Conservation (phyloP, 306 rosid species). For the Cucurbita maxima region DNA sequence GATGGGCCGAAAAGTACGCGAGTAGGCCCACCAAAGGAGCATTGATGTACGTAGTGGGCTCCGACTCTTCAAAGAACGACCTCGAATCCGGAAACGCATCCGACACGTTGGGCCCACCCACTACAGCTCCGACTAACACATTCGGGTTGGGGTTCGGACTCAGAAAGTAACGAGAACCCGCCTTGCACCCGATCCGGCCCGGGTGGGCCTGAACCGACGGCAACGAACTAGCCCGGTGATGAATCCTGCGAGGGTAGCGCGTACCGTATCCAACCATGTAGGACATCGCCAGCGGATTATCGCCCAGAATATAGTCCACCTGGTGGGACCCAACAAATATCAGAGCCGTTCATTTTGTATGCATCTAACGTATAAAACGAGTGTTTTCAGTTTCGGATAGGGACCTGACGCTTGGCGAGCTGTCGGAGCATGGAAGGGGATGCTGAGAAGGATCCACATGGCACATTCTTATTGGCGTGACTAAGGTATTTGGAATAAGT, state of each 20-base stretch:
- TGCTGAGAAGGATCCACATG: constrained; percentile 64
- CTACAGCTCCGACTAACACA: constrained; percentile 61
- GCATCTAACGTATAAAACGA: neutral
- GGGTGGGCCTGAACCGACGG: constrained; percentile 69
- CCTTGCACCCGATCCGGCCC: constrained; percentile 64
- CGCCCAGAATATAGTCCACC: constrained; percentile 94
- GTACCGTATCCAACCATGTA: constrained; percentile 96
- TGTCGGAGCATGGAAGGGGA: constrained; percentile 59
- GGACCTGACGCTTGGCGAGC: constrained; percentile 64
- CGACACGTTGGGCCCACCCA: constrained; percentile 75
- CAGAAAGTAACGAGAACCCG: constrained; percentile 46
- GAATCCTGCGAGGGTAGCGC: constrained; percentile 80
- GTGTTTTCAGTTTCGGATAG: neutral
- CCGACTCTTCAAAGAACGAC: constrained; percentile 73
- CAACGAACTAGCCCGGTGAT: constrained; percentile 74
- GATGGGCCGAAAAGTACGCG: constrained; percentile 67
- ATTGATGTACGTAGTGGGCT: constrained; percentile 89
- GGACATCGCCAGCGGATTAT: constrained; percentile 79
- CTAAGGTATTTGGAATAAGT: constrained; percentile 84
- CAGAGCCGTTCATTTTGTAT: neutral
- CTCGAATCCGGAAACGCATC: constrained; percentile 84
- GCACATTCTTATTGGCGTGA: constrained; percentile 72
- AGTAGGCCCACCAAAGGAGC: constrained; percentile 88
- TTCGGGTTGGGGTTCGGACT: constrained; percentile 81
- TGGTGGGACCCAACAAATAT: constrained; percentile 20